Conservation (phyloP, 192 early-diverging fungal genomes). For the Coemansia sp. region DNA sequence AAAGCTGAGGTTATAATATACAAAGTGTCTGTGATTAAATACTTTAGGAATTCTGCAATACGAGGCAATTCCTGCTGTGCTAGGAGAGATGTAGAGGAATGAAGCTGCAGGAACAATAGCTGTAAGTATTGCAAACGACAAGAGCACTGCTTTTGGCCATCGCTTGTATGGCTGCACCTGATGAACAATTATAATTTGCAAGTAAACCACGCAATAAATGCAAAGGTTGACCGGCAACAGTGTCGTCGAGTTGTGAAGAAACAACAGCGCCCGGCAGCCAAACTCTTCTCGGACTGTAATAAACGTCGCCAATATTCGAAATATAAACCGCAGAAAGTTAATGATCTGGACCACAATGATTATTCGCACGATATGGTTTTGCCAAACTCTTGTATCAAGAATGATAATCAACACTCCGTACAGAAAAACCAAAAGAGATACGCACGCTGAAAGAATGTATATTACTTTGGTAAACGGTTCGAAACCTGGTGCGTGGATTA, state of each 20-base stretch:
- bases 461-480: slow-evolving; percentile 11
- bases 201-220: slow-evolving; percentile 39
- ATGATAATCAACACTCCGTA: slow-evolving; percentile 22
- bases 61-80: neutral
- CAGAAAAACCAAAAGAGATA: slow-evolving; percentile 23
- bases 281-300: slow-evolving; percentile 8
- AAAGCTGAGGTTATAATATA: slow-evolving; percentile 11
- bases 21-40: slow-evolving; percentile 7
- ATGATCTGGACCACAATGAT: slow-evolving; percentile 32
- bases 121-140: slow-evolving; percentile 12
- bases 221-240: slow-evolving; percentile 22
- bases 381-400: slow-evolving; percentile 13
- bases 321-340: slow-evolving; percentile 27
- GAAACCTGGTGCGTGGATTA: neutral
- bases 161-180: slow-evolving; percentile 25
- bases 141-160: slow-evolving; percentile 20
- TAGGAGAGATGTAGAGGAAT: slow-evolving; percentile 18
- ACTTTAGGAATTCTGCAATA: slow-evolving; percentile 11
- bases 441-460: slow-evolving; percentile 10
- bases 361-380: slow-evolving; percentile 31
- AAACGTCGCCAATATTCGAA: slow-evolving; percentile 19
- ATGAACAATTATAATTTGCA: slow-evolving; percentile 43
- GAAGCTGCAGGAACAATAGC: slow-evolving; percentile 21
- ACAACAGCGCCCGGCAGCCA: slow-evolving; percentile 30
- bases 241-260: slow-evolving; percentile 17